Evolutionary conservation across 176 grass and related monocot genomes (phyloP).

Genomic region (Rhipidocladum racemiflorum): DNA sequence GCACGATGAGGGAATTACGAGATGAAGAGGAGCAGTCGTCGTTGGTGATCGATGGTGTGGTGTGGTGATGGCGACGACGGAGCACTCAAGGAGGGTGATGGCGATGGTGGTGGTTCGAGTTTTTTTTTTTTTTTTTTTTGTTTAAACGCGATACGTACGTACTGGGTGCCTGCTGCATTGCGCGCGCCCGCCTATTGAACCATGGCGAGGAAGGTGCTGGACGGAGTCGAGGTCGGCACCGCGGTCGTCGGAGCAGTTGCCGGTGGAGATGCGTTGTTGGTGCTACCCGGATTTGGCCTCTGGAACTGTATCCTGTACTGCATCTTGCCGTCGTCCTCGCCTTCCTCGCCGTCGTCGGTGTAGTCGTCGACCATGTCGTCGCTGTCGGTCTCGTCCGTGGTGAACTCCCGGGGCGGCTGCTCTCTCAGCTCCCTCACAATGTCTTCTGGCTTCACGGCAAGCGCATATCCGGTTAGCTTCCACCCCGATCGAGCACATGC

Average conservation of each 20-base stretch:
- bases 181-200: constrained; percentile 36
- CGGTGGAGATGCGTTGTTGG: background rate
- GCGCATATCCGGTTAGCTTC: constrained; percentile 41
- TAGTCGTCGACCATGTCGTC: constrained; percentile 53
- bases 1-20: constrained; percentile 35
- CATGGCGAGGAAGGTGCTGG: constrained; percentile 53
- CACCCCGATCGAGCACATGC: background rate
- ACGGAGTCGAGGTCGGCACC: constrained; percentile 37
- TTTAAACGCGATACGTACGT: constrained; percentile 11
- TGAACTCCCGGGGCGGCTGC: constrained; percentile 44
- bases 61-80: background rate
- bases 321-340: constrained; percentile 57
- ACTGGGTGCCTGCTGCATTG: background rate
- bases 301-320: constrained; percentile 76
- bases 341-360: constrained; percentile 54
- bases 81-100: background rate
- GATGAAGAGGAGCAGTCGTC: constrained; percentile 23
- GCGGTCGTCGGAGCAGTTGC: constrained; percentile 15
- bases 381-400: constrained; percentile 59
- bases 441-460: constrained; percentile 77
- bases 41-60: constrained; percentile 21
- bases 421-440: constrained; percentile 58
- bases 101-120: constrained; percentile 1
- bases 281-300: constrained; percentile 25
- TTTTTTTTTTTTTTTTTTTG: constrained; percentile 7